phyloP scores from a whole-genome alignment of 75 land plant species.

The Azolla pinnata region DNA sequence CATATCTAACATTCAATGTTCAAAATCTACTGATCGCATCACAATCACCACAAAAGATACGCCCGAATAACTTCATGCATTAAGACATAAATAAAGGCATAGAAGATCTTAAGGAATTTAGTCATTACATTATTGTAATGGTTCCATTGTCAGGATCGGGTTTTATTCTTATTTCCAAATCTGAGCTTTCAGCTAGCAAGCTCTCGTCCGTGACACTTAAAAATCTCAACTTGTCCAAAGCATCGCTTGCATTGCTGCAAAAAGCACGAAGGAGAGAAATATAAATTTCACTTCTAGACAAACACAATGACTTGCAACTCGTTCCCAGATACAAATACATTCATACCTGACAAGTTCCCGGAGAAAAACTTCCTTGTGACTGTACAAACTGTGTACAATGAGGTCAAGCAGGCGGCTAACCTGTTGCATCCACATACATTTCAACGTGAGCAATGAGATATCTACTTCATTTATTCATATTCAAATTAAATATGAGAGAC shows the following conservation, averaged over 20 bases:
- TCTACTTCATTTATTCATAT: too few species aligned
- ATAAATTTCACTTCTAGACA: too few species aligned
- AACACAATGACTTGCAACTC: too few species aligned
- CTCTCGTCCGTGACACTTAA: constrained; percentile 59
- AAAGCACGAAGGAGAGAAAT: neutral
- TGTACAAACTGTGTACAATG: constrained; percentile 89
- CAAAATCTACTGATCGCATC: too few species aligned
- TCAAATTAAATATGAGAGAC: too few species aligned
- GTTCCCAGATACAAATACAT: neutral
- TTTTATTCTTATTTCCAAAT: constrained; percentile 61
- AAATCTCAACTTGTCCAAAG: constrained; percentile 62
- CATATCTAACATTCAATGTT: too few species aligned
- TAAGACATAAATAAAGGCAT: constrained; percentile 1
- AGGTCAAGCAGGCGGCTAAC: constrained; percentile 94
- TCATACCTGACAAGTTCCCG: constrained; percentile 79
- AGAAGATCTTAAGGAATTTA: too few species aligned
- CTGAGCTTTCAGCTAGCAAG: constrained; percentile 31
- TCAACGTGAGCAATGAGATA: neutral
- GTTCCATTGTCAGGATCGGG: constrained; percentile 55
- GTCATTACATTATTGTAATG: constrained; percentile 50
- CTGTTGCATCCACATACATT: constrained; percentile 25
- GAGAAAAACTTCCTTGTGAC: constrained; percentile 95
- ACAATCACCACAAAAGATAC: too few species aligned
- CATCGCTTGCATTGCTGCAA: constrained; percentile 79
- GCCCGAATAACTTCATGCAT: neutral